Evolutionary conservation across 164 flowering plant species (phyloP).

Genomic region (Echeveria elegans): DNA sequence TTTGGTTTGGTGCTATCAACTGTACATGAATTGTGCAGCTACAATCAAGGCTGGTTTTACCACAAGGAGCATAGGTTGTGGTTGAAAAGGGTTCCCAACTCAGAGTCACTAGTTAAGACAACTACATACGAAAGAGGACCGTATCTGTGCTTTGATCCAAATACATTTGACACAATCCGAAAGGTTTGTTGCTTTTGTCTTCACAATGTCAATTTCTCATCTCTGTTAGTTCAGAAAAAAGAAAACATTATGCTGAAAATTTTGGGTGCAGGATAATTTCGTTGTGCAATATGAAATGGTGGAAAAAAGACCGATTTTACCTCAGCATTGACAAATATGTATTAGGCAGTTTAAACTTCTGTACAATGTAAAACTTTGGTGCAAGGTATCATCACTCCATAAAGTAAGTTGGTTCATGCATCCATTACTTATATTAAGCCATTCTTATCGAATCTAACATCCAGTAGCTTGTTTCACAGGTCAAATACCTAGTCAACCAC

Average conservation of each 20-base stretch:
- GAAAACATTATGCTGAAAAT: not conserved
- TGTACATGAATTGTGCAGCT: conserved; percentile 24
- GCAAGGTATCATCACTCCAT: not conserved
- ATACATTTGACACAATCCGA: conserved; percentile 44
- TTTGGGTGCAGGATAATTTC: conserved; percentile 51
- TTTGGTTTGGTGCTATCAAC: not conserved
- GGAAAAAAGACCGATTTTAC: conserved; percentile 62
- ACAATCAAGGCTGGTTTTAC: conserved; percentile 57
- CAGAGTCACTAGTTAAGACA: conserved; percentile 51
- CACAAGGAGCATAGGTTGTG: conserved; percentile 53
- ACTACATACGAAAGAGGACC: conserved; percentile 57
- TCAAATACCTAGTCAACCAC: not conserved
- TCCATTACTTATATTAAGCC: not conserved
- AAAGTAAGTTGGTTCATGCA: not conserved
- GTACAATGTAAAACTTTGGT: conserved; percentile 5
- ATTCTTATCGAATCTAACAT: not conserved
- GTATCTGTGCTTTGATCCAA: conserved; percentile 60
- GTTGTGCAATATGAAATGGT: conserved; percentile 54
- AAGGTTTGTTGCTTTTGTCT: conserved; percentile 31
- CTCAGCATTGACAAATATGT: conserved; percentile 33
- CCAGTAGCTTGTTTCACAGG: not conserved
- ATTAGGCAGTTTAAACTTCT: conserved; percentile 10
- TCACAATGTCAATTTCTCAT: not conserved
- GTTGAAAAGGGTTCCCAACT: conserved; percentile 37
- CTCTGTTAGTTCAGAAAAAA: too few relatives aligned